phyloP scores from a whole-genome alignment of 2,329 filamentous ascomycete genomes.

The Cercospora sp. region DNA sequence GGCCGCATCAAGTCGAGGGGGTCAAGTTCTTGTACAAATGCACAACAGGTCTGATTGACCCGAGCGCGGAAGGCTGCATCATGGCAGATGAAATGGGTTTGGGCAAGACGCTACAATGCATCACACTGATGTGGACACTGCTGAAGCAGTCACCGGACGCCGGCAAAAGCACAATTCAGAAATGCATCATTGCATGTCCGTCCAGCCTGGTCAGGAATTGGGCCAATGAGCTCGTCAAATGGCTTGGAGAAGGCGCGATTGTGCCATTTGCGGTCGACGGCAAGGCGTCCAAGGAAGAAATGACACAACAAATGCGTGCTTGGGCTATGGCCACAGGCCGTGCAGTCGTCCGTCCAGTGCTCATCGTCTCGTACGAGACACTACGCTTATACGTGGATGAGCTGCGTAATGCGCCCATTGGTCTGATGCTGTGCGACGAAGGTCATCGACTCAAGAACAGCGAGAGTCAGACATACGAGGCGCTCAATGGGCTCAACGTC shows the following conservation, averaged over 20 bases:
- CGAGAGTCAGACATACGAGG: conserved; percentile 91
- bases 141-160: conserved; percentile 93
- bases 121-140: conserved; percentile 93
- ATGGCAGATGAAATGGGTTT: conserved; percentile 99
- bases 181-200: conserved; percentile 94
- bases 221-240: conserved; percentile 96
- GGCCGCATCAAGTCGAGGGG: conserved; percentile 96
- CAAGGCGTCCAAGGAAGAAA: conserved; percentile 90
- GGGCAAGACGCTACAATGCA: conserved; percentile 96
- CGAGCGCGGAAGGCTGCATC: conserved; percentile 93
- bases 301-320: conserved; percentile 85
- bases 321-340: conserved; percentile 94
- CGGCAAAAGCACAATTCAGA: conserved; percentile 91
- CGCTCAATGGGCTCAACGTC: conserved; percentile 87
- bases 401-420: conserved; percentile 85
- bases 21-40: conserved; percentile 97
- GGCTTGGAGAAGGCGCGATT: conserved; percentile 89
- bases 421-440: conserved; percentile 91
- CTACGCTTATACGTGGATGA: conserved; percentile 87
- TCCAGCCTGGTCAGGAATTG: conserved; percentile 96
- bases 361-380: conserved; percentile 98
- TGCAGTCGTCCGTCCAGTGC: conserved; percentile 82
- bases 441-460: conserved; percentile 96
- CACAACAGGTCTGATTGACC: conserved; percentile 91
- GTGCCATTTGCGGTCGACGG: conserved; percentile 95